Evolutionary conservation across 805 yeast genomes (phyloP).

Genomic region (Saccharomyces jurei): DNA sequence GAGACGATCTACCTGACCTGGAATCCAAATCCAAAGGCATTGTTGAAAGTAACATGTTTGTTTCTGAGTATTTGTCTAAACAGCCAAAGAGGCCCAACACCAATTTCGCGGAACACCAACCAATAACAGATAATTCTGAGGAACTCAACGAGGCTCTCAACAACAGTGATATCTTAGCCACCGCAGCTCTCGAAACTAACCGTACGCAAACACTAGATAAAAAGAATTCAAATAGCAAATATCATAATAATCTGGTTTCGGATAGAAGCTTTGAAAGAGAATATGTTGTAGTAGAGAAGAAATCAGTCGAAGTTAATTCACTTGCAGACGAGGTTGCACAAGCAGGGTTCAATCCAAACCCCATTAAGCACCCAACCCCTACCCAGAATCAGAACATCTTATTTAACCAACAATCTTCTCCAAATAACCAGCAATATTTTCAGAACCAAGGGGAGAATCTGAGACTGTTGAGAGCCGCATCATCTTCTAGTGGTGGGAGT

Average conservation of each 20-base stretch:
- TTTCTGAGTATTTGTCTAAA: conserved; percentile 64
- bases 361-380: not conserved
- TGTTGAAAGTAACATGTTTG: conserved; percentile 67
- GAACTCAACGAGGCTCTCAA: not conserved
- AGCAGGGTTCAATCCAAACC: conserved; percentile 7
- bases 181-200: not conserved
- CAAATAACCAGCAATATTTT: not conserved
- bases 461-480: conserved; percentile 2
- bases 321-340: conserved; percentile 83
- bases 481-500: conserved; percentile 42
- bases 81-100: conserved; percentile 13
- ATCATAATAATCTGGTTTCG: conserved; percentile 19
- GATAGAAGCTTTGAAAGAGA: conserved; percentile 65
- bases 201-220: not conserved
- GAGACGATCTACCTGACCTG: conserved; percentile 45
- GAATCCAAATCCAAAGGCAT: conserved; percentile 54
- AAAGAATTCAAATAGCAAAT: conserved; percentile 3
- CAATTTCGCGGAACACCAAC: not conserved
- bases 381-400: not conserved
- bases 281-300: conserved; percentile 89
- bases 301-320: conserved; percentile 91
- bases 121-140: not conserved
- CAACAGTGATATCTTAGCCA: not conserved
- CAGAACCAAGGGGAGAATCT: not conserved
- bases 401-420: not conserved